Conservation (phyloP, 2,329 filamentous ascomycete genomes). For the Aspergillus aculeatinus region DNA sequence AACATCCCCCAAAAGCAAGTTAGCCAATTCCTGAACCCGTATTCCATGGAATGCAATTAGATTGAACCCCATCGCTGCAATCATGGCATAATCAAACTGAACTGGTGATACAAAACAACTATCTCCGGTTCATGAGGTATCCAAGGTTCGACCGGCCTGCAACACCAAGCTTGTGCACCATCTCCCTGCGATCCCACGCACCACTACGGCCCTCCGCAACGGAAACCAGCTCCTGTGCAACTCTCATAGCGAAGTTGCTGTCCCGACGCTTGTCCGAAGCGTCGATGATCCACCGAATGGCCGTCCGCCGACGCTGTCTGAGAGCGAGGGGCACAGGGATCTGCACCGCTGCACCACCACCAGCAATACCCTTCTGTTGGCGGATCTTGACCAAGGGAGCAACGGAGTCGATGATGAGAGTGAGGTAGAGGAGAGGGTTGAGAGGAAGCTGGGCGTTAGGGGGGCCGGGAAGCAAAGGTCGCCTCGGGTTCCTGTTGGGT, state of each 20-base stretch:
- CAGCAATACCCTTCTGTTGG: constrained; percentile 72
- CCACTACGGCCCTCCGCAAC: constrained; percentile 82
- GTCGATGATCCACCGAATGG: constrained; percentile 86
- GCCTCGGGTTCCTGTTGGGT: constrained; percentile 69
- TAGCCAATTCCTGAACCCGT: neutral
- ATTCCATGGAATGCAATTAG: neutral
- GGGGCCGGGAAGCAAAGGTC: constrained; percentile 63
- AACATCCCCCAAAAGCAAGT: neutral
- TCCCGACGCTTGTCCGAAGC: constrained; percentile 76
- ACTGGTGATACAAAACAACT: neutral
- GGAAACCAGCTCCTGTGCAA: constrained; percentile 82
- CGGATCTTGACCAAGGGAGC: constrained; percentile 82
- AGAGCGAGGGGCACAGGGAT: constrained; percentile 74
- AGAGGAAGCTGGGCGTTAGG: constrained; percentile 78
- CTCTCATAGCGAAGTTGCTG: constrained; percentile 69
- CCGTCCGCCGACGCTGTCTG: constrained; percentile 73
- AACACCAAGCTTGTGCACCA: constrained; percentile 78
- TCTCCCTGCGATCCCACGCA: constrained; percentile 79
- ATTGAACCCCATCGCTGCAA: neutral
- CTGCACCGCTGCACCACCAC: constrained; percentile 81
- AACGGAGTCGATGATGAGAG: constrained; percentile 86
- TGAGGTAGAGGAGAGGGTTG: constrained; percentile 86
- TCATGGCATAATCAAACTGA: neutral
- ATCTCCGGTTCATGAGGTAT: neutral
- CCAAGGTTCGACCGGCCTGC: constrained; percentile 68